Evolutionary conservation across 1,284 basidiomycete genomes (phyloP).

Genomic region (Phylloporus sp.): DNA sequence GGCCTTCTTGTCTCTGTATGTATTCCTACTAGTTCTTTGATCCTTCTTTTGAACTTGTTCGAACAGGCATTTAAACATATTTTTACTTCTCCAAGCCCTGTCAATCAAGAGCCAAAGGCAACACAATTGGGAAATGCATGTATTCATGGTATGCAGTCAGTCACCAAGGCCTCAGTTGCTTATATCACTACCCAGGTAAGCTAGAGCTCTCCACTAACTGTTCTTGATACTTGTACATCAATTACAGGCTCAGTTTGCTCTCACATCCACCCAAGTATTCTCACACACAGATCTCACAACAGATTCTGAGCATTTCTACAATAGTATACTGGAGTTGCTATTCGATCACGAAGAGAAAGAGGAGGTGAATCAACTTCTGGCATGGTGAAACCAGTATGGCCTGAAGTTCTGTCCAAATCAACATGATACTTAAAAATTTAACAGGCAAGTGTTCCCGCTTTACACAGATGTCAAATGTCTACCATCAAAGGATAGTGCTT

Average conservation of each 20-base stretch:
- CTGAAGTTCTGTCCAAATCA: no score
- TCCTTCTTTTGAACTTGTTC: not conserved
- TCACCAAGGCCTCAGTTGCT: not conserved
- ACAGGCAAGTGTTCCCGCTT: not conserved
- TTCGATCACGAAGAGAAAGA: no score
- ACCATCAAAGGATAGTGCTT: not conserved
- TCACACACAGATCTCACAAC: no score
- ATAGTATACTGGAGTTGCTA: no score
- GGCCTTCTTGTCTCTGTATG: not conserved
- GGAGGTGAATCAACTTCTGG: no score
- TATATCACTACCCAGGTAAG: not conserved
- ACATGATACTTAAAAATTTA: no score
- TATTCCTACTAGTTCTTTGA: not conserved
- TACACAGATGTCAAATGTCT: not conserved
- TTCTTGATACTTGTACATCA: not conserved
- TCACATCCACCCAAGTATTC: no score
- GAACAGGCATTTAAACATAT: not conserved
- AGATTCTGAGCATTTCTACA: no score
- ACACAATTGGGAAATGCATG: not conserved
- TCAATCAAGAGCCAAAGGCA: not conserved
- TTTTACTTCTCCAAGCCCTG: not conserved
- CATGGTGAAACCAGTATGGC: no score
- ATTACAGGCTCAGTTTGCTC: not conserved
- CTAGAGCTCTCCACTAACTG: not conserved
- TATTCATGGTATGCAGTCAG: not conserved